These are phyloP conservation scores for Sporothrix phasma DNA, from an alignment of 2,329 filamentous ascomycete species.

Conservation along the genomic window DNA sequence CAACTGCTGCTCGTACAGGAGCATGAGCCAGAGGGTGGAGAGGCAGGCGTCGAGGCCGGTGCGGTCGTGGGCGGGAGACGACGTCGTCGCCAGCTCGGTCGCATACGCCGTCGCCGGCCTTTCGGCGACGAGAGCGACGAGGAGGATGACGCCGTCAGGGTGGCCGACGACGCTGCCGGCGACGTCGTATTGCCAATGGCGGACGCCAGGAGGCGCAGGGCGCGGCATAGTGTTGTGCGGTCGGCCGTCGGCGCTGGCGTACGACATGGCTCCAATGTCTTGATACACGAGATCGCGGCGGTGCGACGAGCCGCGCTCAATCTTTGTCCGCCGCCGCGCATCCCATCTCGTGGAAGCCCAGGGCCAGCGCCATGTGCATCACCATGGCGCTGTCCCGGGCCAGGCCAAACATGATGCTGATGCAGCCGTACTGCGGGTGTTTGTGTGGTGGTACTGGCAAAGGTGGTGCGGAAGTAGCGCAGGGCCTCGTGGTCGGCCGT, in stretches of 20 bases:
- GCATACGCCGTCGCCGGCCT: too few relatives aligned
- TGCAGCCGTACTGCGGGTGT: background rate
- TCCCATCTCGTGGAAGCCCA: background rate
- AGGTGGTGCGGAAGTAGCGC: background rate
- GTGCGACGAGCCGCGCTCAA: too few relatives aligned
- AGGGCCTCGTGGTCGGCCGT: background rate
- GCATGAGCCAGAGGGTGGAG: background rate
- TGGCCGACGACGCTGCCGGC: background rate
- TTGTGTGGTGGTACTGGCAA: background rate
- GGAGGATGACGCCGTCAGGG: too few relatives aligned
- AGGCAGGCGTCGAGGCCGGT: background rate
- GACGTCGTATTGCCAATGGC: background rate
- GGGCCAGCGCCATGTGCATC: conserved; percentile 1
- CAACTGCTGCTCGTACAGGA: background rate
- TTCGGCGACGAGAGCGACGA: too few relatives aligned
- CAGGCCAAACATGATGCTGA: background rate
- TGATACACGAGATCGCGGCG: too few relatives aligned
- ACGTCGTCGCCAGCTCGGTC: background rate
- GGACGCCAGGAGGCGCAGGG: background rate
- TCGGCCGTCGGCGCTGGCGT: background rate
- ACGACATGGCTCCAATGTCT: too few relatives aligned
- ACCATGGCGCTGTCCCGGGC: background rate
- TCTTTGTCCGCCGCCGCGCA: background rate
- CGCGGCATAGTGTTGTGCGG: background rate
- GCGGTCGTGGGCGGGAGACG: background rate